Conservation (phyloP, 2,329 filamentous ascomycete genomes). For the Colletotrichum melonis region DNA sequence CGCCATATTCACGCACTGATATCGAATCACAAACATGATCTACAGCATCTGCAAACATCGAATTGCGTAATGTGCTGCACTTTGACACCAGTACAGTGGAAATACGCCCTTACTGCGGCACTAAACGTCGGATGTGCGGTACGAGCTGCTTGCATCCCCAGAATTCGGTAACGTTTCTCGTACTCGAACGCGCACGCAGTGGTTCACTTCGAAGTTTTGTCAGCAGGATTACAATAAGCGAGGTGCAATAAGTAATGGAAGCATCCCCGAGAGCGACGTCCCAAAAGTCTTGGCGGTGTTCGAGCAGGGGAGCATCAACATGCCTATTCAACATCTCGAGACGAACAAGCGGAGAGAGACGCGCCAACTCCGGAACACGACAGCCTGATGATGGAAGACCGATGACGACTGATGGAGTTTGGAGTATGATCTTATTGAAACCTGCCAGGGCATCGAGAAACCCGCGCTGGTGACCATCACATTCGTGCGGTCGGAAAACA, state of each 20-base stretch:
- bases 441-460: background rate
- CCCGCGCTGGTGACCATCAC: background rate
- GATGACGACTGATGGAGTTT: background rate
- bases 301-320: background rate
- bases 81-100: background rate
- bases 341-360: background rate
- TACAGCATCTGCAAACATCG: background rate
- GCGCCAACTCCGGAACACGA: background rate
- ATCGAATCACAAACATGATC: slow-evolving; percentile 7
- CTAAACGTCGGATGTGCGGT: slow-evolving; percentile 11
- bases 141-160: background rate
- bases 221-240: background rate
- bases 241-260: background rate
- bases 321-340: background rate
- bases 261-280: background rate
- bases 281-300: slow-evolving; percentile 9
- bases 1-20: background rate
- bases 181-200: background rate
- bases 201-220: background rate
- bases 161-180: background rate
- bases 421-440: background rate
- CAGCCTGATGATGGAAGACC: background rate
- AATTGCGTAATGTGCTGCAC: background rate
- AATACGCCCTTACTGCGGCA: slow-evolving; percentile 9
- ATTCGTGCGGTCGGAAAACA: background rate